These are phyloP conservation scores for Penicillium longicatenatum DNA, from an alignment of 495 filamentous ascomycete species.

Conservation along the genomic window DNA sequence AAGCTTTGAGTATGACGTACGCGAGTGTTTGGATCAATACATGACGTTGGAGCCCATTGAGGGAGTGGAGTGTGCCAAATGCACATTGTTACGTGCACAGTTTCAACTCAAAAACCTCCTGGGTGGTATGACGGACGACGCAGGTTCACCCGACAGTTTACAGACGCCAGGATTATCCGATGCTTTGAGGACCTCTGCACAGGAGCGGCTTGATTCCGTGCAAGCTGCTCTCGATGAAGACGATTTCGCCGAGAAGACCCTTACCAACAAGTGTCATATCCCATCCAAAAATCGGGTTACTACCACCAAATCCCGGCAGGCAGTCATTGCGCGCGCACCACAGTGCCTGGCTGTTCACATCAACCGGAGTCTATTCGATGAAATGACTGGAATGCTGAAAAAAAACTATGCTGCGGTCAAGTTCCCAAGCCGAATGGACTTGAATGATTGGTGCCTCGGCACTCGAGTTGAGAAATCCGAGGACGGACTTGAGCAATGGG, in stretches of 20 bases:
- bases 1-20: conserved; percentile 60
- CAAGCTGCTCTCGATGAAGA: conserved; percentile 72
- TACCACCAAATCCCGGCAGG: conserved; percentile 85
- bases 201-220: conserved; percentile 60
- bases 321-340: conserved; percentile 79
- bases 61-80: conserved; percentile 89
- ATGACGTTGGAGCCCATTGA: conserved; percentile 81
- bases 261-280: conserved; percentile 73
- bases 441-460: conserved; percentile 78
- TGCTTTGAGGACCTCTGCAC: conserved; percentile 37
- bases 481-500: conserved; percentile 62
- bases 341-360: conserved; percentile 80
- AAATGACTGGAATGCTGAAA: conserved; percentile 68
- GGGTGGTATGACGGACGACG: conserved; percentile 33
- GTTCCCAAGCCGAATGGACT: conserved; percentile 72
- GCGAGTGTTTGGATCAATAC: conserved; percentile 80
- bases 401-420: conserved; percentile 81
- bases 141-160: conserved; percentile 16
- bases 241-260: conserved; percentile 75
- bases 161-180: conserved; percentile 29
- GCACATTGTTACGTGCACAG: conserved; percentile 67
- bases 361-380: conserved; percentile 90
- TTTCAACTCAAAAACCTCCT: conserved; percentile 52
- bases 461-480: conserved; percentile 34
- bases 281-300: conserved; percentile 64